phyloP scores from a whole-genome alignment of 2,329 filamentous ascomycete species.

The Arthroderma sp. region DNA sequence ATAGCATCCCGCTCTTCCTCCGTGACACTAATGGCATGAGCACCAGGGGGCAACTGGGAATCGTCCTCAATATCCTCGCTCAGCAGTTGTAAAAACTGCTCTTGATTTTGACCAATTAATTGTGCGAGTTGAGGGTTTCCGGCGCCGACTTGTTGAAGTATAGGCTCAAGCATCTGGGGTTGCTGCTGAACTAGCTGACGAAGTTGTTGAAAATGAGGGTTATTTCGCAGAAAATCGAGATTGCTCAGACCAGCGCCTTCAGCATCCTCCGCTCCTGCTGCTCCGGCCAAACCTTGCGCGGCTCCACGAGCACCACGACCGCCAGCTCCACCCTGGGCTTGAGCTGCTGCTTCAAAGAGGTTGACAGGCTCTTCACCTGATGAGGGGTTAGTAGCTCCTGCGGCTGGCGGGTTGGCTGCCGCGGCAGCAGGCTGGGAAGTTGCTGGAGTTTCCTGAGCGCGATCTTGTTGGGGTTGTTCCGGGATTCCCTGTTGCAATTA shows the following conservation, averaged over 20 bases:
- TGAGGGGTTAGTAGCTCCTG: slow-evolving; percentile 23
- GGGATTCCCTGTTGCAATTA: slow-evolving; percentile 63
- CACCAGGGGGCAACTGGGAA: slow-evolving; percentile 62
- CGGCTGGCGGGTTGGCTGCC: slow-evolving; percentile 32
- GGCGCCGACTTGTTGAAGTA: slow-evolving; percentile 86
- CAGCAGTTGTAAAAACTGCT: slow-evolving; percentile 81
- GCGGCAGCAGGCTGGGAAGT: slow-evolving; percentile 9
- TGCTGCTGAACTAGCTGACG: slow-evolving; percentile 95
- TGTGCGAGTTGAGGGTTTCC: slow-evolving; percentile 91
- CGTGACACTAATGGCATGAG: slow-evolving; percentile 63
- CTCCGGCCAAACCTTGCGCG: slow-evolving; percentile 13
- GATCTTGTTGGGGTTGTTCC: slow-evolving; percentile 59
- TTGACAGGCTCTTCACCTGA: slow-evolving; percentile 52
- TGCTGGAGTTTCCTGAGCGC: slow-evolving; percentile 26
- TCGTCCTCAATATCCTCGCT: slow-evolving; percentile 81
- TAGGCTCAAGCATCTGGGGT: slow-evolving; percentile 96
- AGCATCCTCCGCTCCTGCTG: slow-evolving; percentile 11
- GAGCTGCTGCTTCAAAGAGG: slow-evolving; percentile 83
- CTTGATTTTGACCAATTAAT: slow-evolving; percentile 80
- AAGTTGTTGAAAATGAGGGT: slow-evolving; percentile 94
- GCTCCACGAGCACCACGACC: slow-evolving; percentile 23
- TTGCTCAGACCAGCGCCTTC: slow-evolving; percentile 44
- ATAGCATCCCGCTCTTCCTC: slow-evolving; percentile 96
- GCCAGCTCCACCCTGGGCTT: slow-evolving; percentile 43
- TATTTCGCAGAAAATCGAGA: slow-evolving; percentile 86